Conservation (phyloP, 306 rosid genomes). For the Ormosia semicastrata region DNA sequence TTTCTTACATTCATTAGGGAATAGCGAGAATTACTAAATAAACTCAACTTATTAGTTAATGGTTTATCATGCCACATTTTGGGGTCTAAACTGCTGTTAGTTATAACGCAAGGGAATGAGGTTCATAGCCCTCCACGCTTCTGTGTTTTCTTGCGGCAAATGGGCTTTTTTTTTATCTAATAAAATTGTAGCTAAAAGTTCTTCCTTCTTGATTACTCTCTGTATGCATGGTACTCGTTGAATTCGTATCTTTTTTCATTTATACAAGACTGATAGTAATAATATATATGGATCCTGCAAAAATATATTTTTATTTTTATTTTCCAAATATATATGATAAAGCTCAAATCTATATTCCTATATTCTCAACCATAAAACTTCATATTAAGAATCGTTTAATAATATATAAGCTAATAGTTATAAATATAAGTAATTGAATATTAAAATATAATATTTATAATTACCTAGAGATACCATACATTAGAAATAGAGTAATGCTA, state of each 20-base stretch:
- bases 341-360: background rate
- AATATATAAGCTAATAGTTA: background rate
- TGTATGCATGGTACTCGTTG: background rate
- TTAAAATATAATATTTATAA: background rate
- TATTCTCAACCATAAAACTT: background rate
- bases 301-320: background rate
- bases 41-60: background rate
- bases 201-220: no score
- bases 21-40: background rate
- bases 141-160: background rate
- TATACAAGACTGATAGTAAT: no score
- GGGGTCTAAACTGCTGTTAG: background rate
- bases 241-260: background rate
- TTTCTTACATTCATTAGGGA: background rate
- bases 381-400: background rate
- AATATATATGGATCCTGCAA: no score
- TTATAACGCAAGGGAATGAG: background rate
- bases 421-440: background rate
- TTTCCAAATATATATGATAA: background rate
- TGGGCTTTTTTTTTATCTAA: background rate
- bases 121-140: background rate
- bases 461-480: background rate
- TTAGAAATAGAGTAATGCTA: no score
- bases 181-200: background rate
- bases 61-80: background rate